Base-by-base conservation (phyloP, 2,329 filamentous ascomycete genomes). In the Hawksworthiomyces lignivorus region DNA sequence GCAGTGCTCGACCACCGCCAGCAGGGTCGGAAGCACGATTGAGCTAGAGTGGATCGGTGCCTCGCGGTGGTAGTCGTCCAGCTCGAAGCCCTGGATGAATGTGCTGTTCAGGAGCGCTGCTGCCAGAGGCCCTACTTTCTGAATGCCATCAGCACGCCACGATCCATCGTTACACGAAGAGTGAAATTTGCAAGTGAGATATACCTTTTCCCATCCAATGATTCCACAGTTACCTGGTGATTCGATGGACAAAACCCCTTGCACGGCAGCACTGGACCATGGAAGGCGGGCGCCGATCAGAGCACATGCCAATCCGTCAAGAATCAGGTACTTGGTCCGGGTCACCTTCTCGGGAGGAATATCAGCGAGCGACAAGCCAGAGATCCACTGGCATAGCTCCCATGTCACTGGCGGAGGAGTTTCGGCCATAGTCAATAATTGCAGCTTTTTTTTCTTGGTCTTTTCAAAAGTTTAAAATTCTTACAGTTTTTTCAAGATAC, bases 1-100 rank as follows among this genome's bases (percentile, higher is more conserved):
- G 5, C 15, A 7, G 36, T 43, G 54, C 41, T 48, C 47, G 15
- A 45, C 41, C 3, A 55, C 62, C 5, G 65, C 65, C 15, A 69
- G 55, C 1, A 69, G 51, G 0, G 65, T 56, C 1, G 63, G 65
- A 2, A 68, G 46, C 5, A 67, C 24, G 26, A 68, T 54, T 6
- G 54, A 51, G 29, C 57, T 59, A 1, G 56, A 61, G 48, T 68
- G 64, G 3, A 67, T 43, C 0, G 64, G 67, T 1, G 65, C 65
- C 21, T 50, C 50, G 26, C 48, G 54, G 47, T 70, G 65, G 42
- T 55, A 68, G 45, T 69, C 66, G 44, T 69, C 64, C 2, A 70
- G 48, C 46, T 69, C 65, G 27, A 62, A 62, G 2, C 56, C 63
- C 49, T 70, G 66, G 39, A 68, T 63, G 44, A 64, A 65, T 2